A percentile compares a stretch with the other conserved stretches of the same genome.
Evolutionary conservation across 2,329 filamentous ascomycete genomes (phyloP).

Genomic region (Colletotrichum endophyticum): DNA sequence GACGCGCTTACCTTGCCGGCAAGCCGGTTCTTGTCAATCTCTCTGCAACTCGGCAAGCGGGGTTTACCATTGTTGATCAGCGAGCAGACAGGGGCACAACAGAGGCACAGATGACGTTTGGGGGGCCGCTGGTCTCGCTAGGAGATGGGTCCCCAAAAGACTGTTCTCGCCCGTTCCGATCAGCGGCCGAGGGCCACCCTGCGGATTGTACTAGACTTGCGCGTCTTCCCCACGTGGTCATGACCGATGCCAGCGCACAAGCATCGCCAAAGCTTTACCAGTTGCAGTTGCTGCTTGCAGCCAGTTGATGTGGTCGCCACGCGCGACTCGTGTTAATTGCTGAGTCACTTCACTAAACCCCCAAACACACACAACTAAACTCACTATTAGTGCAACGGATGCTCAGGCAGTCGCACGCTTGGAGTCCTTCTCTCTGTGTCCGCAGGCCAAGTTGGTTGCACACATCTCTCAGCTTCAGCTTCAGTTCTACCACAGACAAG

Average conservation of each 20-base stretch:
- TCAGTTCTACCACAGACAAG: neutral
- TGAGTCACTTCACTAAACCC: neutral
- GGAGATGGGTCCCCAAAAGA: neutral
- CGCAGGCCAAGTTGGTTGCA: neutral
- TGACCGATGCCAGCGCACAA: neutral
- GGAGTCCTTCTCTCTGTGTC: neutral
- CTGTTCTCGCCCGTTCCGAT: constrained; percentile 9
- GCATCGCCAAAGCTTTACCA: neutral
- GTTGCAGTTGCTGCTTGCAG: neutral
- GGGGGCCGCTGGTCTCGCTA: neutral
- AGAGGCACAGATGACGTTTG: neutral
- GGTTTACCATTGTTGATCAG: neutral
- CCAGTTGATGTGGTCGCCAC: neutral
- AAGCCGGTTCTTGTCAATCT: neutral
- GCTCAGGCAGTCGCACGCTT: neutral
- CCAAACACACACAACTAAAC: neutral
- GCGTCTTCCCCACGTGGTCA: neutral
- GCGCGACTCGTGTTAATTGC: neutral
- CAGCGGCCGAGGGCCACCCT: neutral
- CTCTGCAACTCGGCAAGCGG: neutral
- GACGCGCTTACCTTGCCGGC: neutral
- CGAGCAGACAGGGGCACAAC: neutral
- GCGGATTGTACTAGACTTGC: neutral
- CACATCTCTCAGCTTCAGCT: neutral
- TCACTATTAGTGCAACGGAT: neutral